Base-by-base conservation (phyloP, 2,329 filamentous ascomycete genomes). In the Colletotrichum salicis region DNA sequence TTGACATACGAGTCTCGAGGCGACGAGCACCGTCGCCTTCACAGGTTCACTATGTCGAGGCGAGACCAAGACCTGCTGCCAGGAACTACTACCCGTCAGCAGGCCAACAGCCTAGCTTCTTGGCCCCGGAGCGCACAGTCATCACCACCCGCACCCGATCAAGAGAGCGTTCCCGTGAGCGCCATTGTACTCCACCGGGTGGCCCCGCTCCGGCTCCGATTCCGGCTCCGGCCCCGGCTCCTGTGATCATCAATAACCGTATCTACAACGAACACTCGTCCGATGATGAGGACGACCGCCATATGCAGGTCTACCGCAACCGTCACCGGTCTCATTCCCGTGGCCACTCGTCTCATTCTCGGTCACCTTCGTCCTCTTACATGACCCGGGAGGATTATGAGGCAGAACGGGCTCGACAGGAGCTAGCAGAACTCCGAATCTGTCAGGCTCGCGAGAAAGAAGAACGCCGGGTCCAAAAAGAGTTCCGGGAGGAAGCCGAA, bases 231-330 rank as follows among this genome's bases (percentile, higher is more conserved):
- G 79, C 77, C 22, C 79, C 81, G 19, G 74, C 78, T 5, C 87
- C 88, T 1, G 83, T 90, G 59, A 86, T 90, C 64, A 90, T 90
- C 77, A 88, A 89, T 76, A 90, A 89, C 78, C 83, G 83, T 68
- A 86, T 88, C 69, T 86, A 87, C 75, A 86, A 86, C 71, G 83
- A 86, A 27, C 75, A 84, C 63, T 86, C 85, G 24, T 86, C 83
- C 5, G 86, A 86, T 45, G 82, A 82, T 2, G 80, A 83, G 33
- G 79, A 80, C 41, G 76, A 78, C 52, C 78, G 76, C 59, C 80
- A 75, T 67, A 77, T 79, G 66, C 79, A 80, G 68, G 64, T 81
- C 62, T 72, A 75, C 60, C 75, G 76, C 61, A 74, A 77, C 24
- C 78, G 75, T 29, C 78, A 74, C 54, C 77, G 78, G 45, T 76